Evolutionary conservation across 805 yeast genomes (phyloP).

Genomic region (Torulaspora quercuum): DNA sequence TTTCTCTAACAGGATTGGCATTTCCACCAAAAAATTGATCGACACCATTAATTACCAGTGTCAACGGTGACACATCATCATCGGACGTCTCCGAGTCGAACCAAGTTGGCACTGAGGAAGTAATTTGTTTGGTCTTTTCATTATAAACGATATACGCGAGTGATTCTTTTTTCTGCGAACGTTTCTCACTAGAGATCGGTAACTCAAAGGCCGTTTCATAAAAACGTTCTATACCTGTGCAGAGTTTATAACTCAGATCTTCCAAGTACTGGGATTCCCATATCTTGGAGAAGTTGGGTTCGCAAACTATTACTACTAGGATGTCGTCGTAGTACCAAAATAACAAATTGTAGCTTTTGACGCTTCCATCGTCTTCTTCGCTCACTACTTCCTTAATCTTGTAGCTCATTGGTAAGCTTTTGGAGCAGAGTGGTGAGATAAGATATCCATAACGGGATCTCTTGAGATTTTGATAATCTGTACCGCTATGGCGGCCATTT

Average conservation of each 20-base stretch:
- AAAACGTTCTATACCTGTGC: constrained; percentile 24
- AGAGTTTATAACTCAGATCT: constrained; percentile 25
- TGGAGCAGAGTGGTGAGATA: constrained; percentile 30
- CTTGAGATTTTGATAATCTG: background rate
- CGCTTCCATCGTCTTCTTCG: constrained; percentile 13
- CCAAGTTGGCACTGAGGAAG: constrained; percentile 31
- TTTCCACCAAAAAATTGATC: constrained; percentile 20
- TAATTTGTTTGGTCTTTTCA: constrained; percentile 13
- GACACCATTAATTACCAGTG: constrained; percentile 29
- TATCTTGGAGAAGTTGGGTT: constrained; percentile 25
- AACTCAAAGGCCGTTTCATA: constrained; percentile 16
- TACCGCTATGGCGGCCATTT: background rate
- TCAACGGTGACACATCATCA: constrained; percentile 18
- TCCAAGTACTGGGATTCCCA: constrained; percentile 32
- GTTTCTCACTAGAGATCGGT: background rate
- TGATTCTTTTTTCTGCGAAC: constrained; percentile 7
- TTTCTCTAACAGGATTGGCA: background rate
- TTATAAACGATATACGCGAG: constrained; percentile 28
- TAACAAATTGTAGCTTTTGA: constrained; percentile 22
- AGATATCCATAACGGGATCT: constrained; percentile 28
- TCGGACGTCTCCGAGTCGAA: constrained; percentile 3
- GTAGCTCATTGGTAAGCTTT: constrained; percentile 27
- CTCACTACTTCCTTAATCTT: constrained; percentile 22
- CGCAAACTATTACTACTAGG: constrained; percentile 27
- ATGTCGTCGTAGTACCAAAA: constrained; percentile 34